Base-by-base conservation (phyloP, 2,329 filamentous ascomycete genomes). In the Alternaria sp. region DNA sequence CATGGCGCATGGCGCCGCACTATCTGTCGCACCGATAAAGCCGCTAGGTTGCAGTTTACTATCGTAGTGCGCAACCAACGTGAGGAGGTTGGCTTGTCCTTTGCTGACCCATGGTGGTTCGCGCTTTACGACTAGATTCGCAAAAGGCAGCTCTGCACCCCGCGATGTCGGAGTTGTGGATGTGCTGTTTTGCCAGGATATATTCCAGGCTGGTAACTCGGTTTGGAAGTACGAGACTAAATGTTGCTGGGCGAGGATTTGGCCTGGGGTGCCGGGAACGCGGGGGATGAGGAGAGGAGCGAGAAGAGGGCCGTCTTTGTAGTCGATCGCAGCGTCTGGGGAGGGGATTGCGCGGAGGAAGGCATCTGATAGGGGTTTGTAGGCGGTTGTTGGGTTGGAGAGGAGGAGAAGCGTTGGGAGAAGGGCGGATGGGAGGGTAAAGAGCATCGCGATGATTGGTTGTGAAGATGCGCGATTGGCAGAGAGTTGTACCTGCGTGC, bases 1-100 rank as follows among this genome's bases (percentile, higher is more conserved):
- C 85, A 98, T 93, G 0, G 95, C 95, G 78, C 94, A 98, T 10
- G 95, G 94, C 18, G 92, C 95, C 1, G 95, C 95, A 71, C 93
- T 97, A 75, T 99, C 95, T 14, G 89, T 96, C 0, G 94, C 95
- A 0, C 95, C 95, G 60, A 99, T 91, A 77, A 99, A 99, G 1
- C 93, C 94, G 62, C 89, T 82, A 0, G 94, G 94, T 27, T 83
- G 84, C 59, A 91, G 85, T 80, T 97, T 91, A 75, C 89, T 94
- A 73, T 99, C 95, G 77, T 97, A 98, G 77, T 99, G 95, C 41
- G 95, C 95, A 7, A 94, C 95, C 56, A 99, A 85, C 14, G 93
- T 94, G 74, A 98, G 81, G 50, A 93, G 84, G 43, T 90, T 89
- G 3, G 95, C 89, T 68, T 97, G 90, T 1, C 94, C 94, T 0